Evolutionary conservation across 331 rosid genomes (phyloP).

Genomic region (Pyracantha coccinea): DNA sequence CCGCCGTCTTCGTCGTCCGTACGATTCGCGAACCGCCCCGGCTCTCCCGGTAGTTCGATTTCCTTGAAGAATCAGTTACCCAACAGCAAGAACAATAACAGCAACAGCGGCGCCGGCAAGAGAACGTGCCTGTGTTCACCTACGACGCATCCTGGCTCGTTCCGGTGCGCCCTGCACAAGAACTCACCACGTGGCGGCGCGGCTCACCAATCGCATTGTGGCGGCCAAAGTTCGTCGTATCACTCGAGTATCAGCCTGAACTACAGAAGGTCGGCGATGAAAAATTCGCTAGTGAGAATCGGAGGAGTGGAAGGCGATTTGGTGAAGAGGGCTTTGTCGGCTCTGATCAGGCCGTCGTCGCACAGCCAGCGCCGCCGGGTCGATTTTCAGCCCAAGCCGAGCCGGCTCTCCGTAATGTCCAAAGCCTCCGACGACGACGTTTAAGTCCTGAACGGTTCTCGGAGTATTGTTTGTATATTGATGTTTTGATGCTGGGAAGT

Average conservation of each 20-base stretch:
- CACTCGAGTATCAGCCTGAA: conserved; percentile 20
- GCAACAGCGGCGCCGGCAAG: conserved; percentile 14
- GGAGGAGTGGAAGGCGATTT: conserved; percentile 43
- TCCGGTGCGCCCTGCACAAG: conserved; percentile 63
- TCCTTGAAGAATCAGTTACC: conserved; percentile 16
- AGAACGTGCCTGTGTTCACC: conserved; percentile 53
- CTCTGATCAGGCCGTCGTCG: conserved; percentile 33
- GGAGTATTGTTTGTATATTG: background rate
- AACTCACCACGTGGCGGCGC: background rate
- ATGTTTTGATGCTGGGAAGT: background rate
- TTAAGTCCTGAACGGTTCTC: background rate
- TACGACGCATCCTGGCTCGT: conserved; percentile 58
- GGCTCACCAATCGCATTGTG: background rate
- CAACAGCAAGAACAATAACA: background rate
- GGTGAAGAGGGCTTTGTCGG: conserved; percentile 26
- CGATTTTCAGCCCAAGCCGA: conserved; percentile 35
- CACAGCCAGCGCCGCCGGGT: conserved; percentile 33
- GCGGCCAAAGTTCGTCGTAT: background rate
- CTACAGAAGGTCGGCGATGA: conserved; percentile 50
- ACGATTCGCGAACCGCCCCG: conserved; percentile 13
- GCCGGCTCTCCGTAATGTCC: conserved; percentile 44
- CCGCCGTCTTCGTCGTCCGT: background rate
- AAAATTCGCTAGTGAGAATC: conserved; percentile 47
- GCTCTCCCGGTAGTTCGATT: conserved; percentile 29
- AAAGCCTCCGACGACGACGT: conserved; percentile 1